Percentiles rank a stretch among this genome's conserved stretches.
Evolutionary conservation across 163 green algal species (phyloP).

Genomic region (Smithsoniella earleae): DNA sequence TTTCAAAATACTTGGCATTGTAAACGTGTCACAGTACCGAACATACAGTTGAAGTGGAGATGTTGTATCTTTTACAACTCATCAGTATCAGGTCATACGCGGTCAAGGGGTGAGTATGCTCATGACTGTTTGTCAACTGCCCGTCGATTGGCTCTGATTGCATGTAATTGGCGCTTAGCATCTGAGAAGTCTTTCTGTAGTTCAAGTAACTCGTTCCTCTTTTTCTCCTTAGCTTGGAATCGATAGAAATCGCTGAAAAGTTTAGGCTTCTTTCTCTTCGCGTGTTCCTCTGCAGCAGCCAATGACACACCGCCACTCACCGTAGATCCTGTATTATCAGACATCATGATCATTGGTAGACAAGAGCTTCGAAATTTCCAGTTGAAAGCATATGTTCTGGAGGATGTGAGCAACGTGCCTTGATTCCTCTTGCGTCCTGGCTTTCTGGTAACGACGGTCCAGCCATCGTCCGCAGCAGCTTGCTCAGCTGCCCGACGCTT

Average conservation of each 20-base stretch:
- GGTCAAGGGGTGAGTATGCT: too few relatives aligned
- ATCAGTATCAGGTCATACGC: too few relatives aligned
- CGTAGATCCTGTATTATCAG: neutral
- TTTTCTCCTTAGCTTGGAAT: constrained; percentile 4
- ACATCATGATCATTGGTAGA: too few relatives aligned
- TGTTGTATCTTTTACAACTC: too few relatives aligned
- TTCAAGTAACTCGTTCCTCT: constrained; percentile 13
- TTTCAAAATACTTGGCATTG: too few relatives aligned
- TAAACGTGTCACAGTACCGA: too few relatives aligned
- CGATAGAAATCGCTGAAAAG: constrained; percentile 17
- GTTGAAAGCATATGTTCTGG: too few relatives aligned
- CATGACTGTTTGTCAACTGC: too few relatives aligned
- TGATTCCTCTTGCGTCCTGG: constrained; percentile 9
- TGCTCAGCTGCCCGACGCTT: neutral
- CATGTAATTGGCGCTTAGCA: constrained; percentile 24
- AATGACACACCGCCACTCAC: constrained; percentile 6
- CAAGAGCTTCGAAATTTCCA: too few relatives aligned
- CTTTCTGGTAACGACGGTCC: constrained; percentile 22
- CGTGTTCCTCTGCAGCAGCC: constrained; percentile 18
- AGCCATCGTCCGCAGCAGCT: constrained; percentile 3
- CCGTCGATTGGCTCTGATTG: too few relatives aligned
- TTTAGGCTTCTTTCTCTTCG: constrained; percentile 8
- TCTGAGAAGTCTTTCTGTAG: constrained; percentile 1
- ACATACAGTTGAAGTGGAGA: too few relatives aligned
- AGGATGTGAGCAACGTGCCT: too few relatives aligned